phyloP scores from a whole-genome alignment of 2,329 filamentous ascomycete species.

The Cladobotryum mycophilum region DNA sequence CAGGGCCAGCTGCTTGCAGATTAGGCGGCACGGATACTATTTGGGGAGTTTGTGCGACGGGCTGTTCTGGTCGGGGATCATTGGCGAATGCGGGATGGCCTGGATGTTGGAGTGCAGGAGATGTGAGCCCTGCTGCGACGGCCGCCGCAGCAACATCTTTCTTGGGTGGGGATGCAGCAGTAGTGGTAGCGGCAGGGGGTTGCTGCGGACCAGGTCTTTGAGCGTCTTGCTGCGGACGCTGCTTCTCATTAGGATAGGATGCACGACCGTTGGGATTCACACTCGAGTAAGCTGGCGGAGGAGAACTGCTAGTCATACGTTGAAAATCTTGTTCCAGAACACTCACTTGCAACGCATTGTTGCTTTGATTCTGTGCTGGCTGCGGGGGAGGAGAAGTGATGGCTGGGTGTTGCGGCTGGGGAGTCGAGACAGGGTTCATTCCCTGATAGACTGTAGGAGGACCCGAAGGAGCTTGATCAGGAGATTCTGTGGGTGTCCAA shows the following conservation, averaged over 20 bases:
- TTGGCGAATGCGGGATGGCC: slow-evolving; percentile 90
- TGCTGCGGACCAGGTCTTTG: slow-evolving; percentile 13
- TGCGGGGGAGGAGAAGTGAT: slow-evolving; percentile 40
- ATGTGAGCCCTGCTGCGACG: slow-evolving; percentile 30
- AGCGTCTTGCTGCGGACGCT: slow-evolving; percentile 37
- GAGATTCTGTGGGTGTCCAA: slow-evolving; percentile 92
- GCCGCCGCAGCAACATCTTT: slow-evolving; percentile 22
- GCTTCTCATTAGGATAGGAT: slow-evolving; percentile 76
- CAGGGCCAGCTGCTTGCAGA: slow-evolving; percentile 49
- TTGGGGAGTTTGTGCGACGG: slow-evolving; percentile 42
- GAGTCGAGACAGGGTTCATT: slow-evolving; percentile 58
- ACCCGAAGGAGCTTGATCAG: slow-evolving; percentile 79
- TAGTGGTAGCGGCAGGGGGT: slow-evolving; percentile 14
- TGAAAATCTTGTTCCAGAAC: slow-evolving; percentile 83
- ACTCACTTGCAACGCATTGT: slow-evolving; percentile 50
- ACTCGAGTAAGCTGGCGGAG: slow-evolving; percentile 92
- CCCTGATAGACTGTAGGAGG: slow-evolving; percentile 91
- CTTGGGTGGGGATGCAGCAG: slow-evolving; percentile 23
- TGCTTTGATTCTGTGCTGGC: slow-evolving; percentile 24
- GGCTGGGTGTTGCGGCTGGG: slow-evolving; percentile 36
- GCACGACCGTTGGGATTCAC: slow-evolving; percentile 50
- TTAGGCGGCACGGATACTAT: slow-evolving; percentile 36
- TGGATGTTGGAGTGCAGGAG: slow-evolving; percentile 49
- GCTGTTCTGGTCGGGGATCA: slow-evolving; percentile 54
- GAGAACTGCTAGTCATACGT: slow-evolving; percentile 73